Evolutionary conservation across 1,284 basidiomycete genomes (phyloP).

Genomic region (Erythrobasidium hasegawianum): DNA sequence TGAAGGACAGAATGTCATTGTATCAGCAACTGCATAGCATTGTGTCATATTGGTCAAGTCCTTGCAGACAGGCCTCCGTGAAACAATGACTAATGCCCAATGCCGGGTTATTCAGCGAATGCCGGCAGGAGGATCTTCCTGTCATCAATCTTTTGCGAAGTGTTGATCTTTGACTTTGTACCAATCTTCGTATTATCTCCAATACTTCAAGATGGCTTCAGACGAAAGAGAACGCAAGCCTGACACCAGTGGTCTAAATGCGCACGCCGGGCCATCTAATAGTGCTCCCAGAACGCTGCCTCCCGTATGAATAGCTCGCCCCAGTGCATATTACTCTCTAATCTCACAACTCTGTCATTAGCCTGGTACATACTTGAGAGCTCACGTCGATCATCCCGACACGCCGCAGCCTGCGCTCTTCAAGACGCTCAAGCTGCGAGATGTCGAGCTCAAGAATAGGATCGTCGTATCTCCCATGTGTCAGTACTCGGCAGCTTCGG

Average conservation of each 20-base stretch:
- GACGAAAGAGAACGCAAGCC: conserved; percentile 32
- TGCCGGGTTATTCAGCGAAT: too few species aligned
- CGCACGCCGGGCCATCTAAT: not conserved
- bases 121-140: too few species aligned
- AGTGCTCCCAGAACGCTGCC: not conserved
- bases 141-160: too few species aligned
- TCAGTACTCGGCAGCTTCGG: conserved; percentile 59
- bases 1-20: too few species aligned
- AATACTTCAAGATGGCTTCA: conserved; percentile 11
- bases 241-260: conserved; percentile 15
- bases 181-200: not conserved
- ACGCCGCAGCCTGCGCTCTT: conserved; percentile 54
- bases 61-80: too few species aligned
- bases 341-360: not conserved
- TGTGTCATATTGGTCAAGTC: too few species aligned
- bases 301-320: not conserved
- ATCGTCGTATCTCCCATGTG: conserved; percentile 57
- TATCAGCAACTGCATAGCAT: too few species aligned
- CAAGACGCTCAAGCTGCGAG: conserved; percentile 62
- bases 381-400: conserved; percentile 18
- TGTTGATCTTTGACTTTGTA: too few species aligned
- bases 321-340: not conserved
- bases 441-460: conserved; percentile 64
- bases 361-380: conserved; percentile 18
- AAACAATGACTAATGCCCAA: too few species aligned